Base-by-base conservation (phyloP, 805 yeast genomes). In the Blastobotrys terrestris region DNA sequence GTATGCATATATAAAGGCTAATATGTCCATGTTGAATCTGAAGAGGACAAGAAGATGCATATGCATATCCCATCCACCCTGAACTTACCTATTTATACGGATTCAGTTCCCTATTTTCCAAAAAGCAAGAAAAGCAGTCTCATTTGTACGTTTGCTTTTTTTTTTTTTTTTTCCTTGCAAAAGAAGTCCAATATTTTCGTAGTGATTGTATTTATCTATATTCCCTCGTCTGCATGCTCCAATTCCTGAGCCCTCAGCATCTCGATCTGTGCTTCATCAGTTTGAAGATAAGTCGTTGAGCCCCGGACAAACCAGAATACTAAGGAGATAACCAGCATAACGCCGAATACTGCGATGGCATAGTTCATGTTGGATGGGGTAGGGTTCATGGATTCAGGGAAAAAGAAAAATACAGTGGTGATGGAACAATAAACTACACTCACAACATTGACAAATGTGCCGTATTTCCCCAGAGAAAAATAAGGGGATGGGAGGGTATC, bases 331-430 rank as follows among this genome's bases (percentile, higher is more conserved):
- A 53, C 56, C 51, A 55, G 31, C 56, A 55, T 52, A 48, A 54
- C 57, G 4, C 59, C 55, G 56, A 84, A 79, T 2, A 85, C 91
- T 5, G 77, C 75, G 14, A 81, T 67, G 0, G 94, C 88, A 60
- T 80, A 81, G 62, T 81, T 81, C 84, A 81, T 80, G 11, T 71
- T 63, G 19, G 60, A 58, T 18, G 68, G 62, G 41, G 19, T 63
- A 55, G 44, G 55, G 50, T 72, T 73, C 67, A 35, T 70, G 60
- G 44, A 72, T 52, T 50, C 47, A 31, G 60, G 60, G 57, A 57
- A 55, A 48, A 55, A 57, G 49, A 57, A 57, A 39, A 57, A 52
- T 18, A 57, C 57, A 2, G 58, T 50, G 19, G 60, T 54, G 46
- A 57, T 40, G 22, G 50, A 31, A 31, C 55, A 50, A 52, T 56